Evolutionary conservation across 2,329 filamentous ascomycete genomes (phyloP).

Genomic region (Talaromyces sp.): DNA sequence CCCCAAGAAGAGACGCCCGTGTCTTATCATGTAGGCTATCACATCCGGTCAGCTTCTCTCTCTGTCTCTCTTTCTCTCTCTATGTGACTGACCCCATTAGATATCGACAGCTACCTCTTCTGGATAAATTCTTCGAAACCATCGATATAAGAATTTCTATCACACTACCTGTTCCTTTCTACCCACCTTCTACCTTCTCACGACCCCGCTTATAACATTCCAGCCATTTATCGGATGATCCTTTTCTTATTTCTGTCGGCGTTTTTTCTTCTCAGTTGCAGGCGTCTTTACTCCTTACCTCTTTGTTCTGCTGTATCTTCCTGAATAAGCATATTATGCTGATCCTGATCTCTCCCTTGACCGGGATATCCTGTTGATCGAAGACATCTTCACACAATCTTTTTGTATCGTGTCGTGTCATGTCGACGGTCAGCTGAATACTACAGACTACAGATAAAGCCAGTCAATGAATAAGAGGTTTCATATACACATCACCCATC

Average conservation of each 20-base stretch:
- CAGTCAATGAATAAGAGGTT: background rate
- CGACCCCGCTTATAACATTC: background rate
- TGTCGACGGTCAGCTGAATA: background rate
- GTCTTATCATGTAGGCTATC: constrained; percentile 58
- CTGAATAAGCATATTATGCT: background rate
- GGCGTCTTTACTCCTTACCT: background rate
- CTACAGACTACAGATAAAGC: background rate
- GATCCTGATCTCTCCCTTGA: background rate
- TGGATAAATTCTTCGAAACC: background rate
- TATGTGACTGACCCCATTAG: background rate
- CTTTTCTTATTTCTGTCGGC: background rate
- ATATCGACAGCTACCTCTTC: background rate
- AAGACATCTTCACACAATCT: too few species aligned
- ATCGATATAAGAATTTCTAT: background rate
- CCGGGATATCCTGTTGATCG: background rate
- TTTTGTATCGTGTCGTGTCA: too few species aligned
- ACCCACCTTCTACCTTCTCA: background rate
- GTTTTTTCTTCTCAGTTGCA: background rate
- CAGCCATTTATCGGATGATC: constrained; percentile 2
- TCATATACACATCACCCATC: too few species aligned
- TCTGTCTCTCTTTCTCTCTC: background rate
- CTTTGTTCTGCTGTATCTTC: background rate
- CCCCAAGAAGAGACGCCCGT: constrained; percentile 73
- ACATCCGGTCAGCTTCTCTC: background rate
- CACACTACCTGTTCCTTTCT: background rate